Evolutionary conservation across 495 filamentous ascomycete species (phyloP).

Genomic region (Aspergillus bridgeri): DNA sequence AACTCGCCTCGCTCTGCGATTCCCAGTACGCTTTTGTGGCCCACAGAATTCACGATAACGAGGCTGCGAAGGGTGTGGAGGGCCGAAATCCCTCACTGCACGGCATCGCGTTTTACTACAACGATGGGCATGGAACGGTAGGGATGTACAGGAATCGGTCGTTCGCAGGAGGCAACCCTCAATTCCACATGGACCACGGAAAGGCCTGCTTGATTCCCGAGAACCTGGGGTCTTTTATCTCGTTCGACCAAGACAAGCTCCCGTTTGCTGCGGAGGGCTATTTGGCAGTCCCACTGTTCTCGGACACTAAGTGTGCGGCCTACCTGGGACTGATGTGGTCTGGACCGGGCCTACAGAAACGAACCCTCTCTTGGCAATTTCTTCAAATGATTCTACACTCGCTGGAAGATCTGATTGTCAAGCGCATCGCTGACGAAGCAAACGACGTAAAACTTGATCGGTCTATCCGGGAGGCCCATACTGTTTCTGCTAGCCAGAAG

Average conservation of each 20-base stretch:
- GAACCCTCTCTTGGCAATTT: constrained; percentile 63
- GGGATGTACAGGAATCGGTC: constrained; percentile 59
- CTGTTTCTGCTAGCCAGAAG: constrained; percentile 13
- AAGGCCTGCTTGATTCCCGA: constrained; percentile 72
- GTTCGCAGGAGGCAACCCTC: constrained; percentile 59
- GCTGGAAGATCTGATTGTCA: constrained; percentile 68
- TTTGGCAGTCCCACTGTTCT: constrained; percentile 68
- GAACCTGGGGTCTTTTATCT: constrained; percentile 54
- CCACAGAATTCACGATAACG: constrained; percentile 60
- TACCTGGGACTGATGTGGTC: constrained; percentile 79
- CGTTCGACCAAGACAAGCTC: constrained; percentile 58
- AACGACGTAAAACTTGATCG: constrained; percentile 31
- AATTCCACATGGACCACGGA: constrained; percentile 70
- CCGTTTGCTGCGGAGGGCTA: constrained; percentile 65
- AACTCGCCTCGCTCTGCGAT: constrained; percentile 58
- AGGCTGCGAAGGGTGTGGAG: constrained; percentile 39
- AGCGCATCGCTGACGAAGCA: constrained; percentile 53
- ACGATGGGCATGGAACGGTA: constrained; percentile 56
- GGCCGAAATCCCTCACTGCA: constrained; percentile 56
- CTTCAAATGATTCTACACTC: constrained; percentile 71
- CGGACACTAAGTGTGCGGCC: constrained; percentile 65
- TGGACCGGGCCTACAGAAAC: constrained; percentile 52
- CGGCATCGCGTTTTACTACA: constrained; percentile 66
- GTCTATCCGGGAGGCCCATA: constrained; percentile 16
- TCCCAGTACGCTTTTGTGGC: constrained; percentile 72